Base-by-base conservation (phyloP, 495 filamentous ascomycete genomes). In the Geoglossum glabrum region DNA sequence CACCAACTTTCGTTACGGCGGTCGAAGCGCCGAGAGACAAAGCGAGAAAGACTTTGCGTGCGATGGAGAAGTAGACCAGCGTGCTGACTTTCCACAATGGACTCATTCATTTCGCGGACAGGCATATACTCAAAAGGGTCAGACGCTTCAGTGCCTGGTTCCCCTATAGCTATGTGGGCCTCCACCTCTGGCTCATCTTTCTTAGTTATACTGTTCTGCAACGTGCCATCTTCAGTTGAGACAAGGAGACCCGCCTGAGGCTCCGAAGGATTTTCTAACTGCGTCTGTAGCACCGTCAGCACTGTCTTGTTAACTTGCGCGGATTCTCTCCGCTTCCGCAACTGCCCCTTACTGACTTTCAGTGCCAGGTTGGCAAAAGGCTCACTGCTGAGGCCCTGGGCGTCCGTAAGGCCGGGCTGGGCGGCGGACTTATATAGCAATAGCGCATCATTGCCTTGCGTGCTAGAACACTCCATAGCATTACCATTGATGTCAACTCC, bases 1-100 rank as follows among this genome's bases (percentile, higher is more conserved):
- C 81, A 93, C 57, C 76, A 76, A 17, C 74, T 73, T 47, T 84
- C 77, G 56, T 77, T 62, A 68, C 60, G 26, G 69, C 57, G 63
- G 64, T 33, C 65, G 70, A 27, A 62, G 55, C 49, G 58, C 66
- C 3, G 65, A 56, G 63, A 57, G 55, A 57, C 69, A 59, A 68
- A 63, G 57, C 60, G 70, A 64, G 66, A 68, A 63, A 74, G 61
- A 60, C 77, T 82, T 33, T 77, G 71, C 3, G 69, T 72, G 11
- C 69, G 65, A 15, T 63, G 65, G 15, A 73, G 65, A 13, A 69
- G 59, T 43, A 47, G 15, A 26, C 59, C 28, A 10, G 30, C 31
- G 15, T n/a, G 40, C 11, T 28, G 19, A 15, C n/a, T 28, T 51
- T 58, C 26, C 43, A 30, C 40, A 21, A 31, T 27, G 15, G 49